Percentiles rank a stretch among this genome's conserved stretches.
Conservation (phyloP, 352 stramenopile genomes). For the Pythium vanterpoolii region DNA sequence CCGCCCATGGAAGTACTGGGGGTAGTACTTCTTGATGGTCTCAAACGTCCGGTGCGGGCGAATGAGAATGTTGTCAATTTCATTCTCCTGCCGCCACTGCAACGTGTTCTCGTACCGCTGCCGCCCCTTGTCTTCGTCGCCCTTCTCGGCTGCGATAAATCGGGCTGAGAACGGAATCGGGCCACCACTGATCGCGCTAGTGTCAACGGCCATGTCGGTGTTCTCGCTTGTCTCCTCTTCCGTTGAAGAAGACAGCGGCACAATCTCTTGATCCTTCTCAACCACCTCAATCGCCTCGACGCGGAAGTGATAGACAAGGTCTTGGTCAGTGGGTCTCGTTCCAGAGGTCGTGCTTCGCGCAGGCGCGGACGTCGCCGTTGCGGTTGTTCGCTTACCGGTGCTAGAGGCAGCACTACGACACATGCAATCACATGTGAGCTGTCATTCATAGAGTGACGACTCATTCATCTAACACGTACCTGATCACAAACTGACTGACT, state of each 20-base stretch:
- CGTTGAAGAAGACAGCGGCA: slow-evolving; percentile 3
- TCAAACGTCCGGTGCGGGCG: slow-evolving; percentile 77
- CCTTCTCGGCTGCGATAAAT: slow-evolving; percentile 84
- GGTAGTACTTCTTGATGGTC: slow-evolving; percentile 91
- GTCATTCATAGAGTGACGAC: neutral
- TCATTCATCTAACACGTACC: slow-evolving; percentile 25
- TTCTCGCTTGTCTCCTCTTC: slow-evolving; percentile 20
- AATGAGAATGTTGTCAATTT: slow-evolving; percentile 86
- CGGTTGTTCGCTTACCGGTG: neutral
- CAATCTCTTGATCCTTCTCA: slow-evolving; percentile 30
- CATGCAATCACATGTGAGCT: neutral
- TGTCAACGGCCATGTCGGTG: neutral
- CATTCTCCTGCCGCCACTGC: slow-evolving; percentile 85
- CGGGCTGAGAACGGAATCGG: slow-evolving; percentile 71
- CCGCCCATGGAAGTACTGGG: slow-evolving; percentile 87
- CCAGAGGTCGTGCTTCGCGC: neutral
- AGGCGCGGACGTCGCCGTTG: neutral
- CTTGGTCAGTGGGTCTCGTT: slow-evolving; percentile 21
- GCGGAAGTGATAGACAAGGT: slow-evolving; percentile 46
- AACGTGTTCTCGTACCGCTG: slow-evolving; percentile 72
- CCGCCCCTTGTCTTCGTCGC: slow-evolving; percentile 74
- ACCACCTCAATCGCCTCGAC: slow-evolving; percentile 65
- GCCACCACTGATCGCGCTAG: slow-evolving; percentile 43
- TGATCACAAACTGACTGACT: slow-evolving; percentile 60
- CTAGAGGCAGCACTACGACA: slow-evolving; percentile 11